phyloP scores from a whole-genome alignment of 306 rosid genomes.

The Prunus armeniaca region DNA sequence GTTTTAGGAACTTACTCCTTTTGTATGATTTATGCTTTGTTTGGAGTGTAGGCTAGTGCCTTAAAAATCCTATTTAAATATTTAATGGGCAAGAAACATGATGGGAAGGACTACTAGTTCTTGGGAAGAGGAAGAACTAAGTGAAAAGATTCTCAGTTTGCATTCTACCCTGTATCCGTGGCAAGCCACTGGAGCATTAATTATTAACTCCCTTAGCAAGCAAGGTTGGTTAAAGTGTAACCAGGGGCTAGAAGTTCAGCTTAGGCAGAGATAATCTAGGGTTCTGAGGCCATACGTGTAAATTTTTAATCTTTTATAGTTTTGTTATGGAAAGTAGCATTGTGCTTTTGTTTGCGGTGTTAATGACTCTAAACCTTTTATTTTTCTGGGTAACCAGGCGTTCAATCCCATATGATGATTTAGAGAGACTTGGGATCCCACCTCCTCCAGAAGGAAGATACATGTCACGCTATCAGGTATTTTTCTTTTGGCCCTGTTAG shows the following conservation, averaged over 20 bases:
- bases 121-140: background rate
- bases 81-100: background rate
- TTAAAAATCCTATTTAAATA: background rate
- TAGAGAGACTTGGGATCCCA: slow-evolving; percentile 82
- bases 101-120: background rate
- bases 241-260: background rate
- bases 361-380: background rate
- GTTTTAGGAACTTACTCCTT: background rate
- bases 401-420: slow-evolving; percentile 68
- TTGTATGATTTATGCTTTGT: background rate
- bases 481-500: slow-evolving; percentile 10
- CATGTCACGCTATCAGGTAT: slow-evolving; percentile 79
- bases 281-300: background rate
- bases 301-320: background rate
- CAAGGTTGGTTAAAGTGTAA: background rate
- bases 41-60: background rate
- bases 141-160: background rate
- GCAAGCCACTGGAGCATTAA: background rate
- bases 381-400: slow-evolving; percentile 42
- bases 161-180: background rate
- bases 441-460: slow-evolving; percentile 93
- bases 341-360: background rate
- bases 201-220: background rate
- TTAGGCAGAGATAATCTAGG: background rate
- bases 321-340: background rate